phyloP scores from a whole-genome alignment of 139 green algal genomes.

The Micractinium conductrix region DNA sequence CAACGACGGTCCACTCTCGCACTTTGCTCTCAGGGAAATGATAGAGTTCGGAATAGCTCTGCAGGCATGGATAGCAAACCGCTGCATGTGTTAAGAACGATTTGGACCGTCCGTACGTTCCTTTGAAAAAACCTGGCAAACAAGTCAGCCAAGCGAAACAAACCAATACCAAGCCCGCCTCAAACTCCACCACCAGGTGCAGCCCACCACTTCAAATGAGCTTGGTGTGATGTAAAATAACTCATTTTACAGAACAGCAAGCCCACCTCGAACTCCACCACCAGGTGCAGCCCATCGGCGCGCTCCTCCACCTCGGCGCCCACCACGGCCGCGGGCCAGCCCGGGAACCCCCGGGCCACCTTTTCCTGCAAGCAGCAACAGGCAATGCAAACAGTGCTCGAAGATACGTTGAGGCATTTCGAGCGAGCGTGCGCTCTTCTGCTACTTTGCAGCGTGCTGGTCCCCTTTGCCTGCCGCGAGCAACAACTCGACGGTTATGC shows the following conservation, averaged over 20 bases:
- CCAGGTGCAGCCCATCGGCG: neutral
- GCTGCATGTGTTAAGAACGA: neutral
- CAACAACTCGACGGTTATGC: neutral
- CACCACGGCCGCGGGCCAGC: neutral
- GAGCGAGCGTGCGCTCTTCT: too few species aligned
- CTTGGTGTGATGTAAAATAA: too few species aligned
- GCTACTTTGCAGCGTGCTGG: neutral
- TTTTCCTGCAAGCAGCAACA: neutral
- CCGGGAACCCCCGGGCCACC: neutral
- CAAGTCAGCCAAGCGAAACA: too few species aligned
- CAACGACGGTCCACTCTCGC: neutral
- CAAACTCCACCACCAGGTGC: too few species aligned
- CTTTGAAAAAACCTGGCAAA: too few species aligned
- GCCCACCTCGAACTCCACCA: conserved; percentile 9
- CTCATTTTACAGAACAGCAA: too few species aligned
- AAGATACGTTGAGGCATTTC: too few species aligned
- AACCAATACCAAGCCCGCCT: too few species aligned
- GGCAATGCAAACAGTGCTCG: neutral
- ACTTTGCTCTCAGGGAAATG: neutral
- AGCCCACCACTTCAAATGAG: too few species aligned
- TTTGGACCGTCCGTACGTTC: too few species aligned
- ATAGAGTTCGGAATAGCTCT: neutral
- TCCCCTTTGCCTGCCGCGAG: neutral
- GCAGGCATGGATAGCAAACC: neutral
- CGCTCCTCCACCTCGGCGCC: neutral